A percentile compares a stretch with the other conserved stretches of the same genome.
phyloP scores from a whole-genome alignment of 768 basidiomycete species.

The Amanita inopinata region DNA sequence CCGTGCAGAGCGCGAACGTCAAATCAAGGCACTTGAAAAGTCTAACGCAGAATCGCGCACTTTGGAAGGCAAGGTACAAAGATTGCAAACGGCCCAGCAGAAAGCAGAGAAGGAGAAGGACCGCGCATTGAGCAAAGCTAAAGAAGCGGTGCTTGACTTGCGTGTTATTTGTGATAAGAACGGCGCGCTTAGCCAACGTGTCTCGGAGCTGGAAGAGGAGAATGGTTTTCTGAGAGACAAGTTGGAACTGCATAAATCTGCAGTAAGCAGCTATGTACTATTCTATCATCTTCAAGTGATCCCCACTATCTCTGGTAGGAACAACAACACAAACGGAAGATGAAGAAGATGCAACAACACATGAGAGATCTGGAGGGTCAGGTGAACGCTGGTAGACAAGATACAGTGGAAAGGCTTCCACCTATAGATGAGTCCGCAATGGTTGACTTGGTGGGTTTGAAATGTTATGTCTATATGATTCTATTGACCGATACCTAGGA shows the following conservation, averaged over 20 bases:
- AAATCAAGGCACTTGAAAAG: slow-evolving; percentile 11
- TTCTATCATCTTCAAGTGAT: background rate
- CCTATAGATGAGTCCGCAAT: background rate
- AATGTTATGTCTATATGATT: background rate
- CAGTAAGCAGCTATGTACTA: slow-evolving; percentile 14
- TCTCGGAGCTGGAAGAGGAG: slow-evolving; percentile 19
- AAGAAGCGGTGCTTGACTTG: slow-evolving; percentile 19
- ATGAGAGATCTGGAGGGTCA: slow-evolving; percentile 12
- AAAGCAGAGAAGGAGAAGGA: slow-evolving; percentile 18
- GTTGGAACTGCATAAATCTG: slow-evolving; percentile 20
- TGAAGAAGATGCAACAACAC: slow-evolving; percentile 11
- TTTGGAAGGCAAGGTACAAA: slow-evolving; percentile 16
- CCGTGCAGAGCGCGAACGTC: slow-evolving; percentile 9
- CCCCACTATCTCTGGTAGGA: background rate
- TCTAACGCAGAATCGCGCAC: slow-evolving; percentile 14
- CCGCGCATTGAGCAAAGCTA: slow-evolving; percentile 19
- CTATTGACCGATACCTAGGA: slow-evolving; percentile 1
- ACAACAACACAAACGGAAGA: slow-evolving; percentile 10
- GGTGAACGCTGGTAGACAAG: background rate
- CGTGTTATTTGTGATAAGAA: slow-evolving; percentile 13
- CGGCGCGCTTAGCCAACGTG: slow-evolving; percentile 13
- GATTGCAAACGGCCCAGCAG: slow-evolving; percentile 12
- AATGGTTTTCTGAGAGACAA: slow-evolving; percentile 21
- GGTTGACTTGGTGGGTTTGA: background rate
- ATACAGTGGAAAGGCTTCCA: background rate